Percentiles rank a stretch among this genome's conserved stretches.
Evolutionary conservation across 1,139 yeast genomes (phyloP).

Genomic region (Hyphopichia pseudoburtonii): DNA sequence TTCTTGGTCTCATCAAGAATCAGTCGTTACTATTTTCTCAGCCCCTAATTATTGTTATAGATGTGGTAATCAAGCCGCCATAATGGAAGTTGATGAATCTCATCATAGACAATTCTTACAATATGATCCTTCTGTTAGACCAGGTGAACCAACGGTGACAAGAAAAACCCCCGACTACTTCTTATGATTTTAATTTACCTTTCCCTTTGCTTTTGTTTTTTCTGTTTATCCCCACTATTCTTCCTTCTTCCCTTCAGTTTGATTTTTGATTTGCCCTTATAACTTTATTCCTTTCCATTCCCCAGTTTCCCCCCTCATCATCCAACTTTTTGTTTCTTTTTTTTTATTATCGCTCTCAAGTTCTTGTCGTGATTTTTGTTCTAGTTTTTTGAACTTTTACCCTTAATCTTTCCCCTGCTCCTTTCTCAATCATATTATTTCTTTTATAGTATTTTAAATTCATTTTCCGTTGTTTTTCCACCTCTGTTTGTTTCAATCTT

Average conservation of each 20-base stretch:
- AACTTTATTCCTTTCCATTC: background rate
- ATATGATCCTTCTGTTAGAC: constrained; percentile 92
- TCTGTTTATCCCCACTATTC: constrained; percentile 2
- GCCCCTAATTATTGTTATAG: constrained; percentile 97
- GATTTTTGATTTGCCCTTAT: constrained; percentile 2
- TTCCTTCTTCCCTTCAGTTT: constrained; percentile 3
- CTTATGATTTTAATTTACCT: constrained; percentile 41
- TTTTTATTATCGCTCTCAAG: background rate
- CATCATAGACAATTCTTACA: constrained; percentile 87
- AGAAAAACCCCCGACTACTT: constrained; percentile 95
- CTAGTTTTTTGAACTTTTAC: background rate
- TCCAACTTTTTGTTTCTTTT: background rate
- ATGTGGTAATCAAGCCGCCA: constrained; percentile 99
- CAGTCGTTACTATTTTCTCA: constrained; percentile 96
- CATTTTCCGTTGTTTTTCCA: too few species aligned
- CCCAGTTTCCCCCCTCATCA: background rate
- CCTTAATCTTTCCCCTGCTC: too few species aligned
- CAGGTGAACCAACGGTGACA: constrained; percentile 94
- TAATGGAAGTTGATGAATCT: constrained; percentile 96
- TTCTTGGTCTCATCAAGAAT: constrained; percentile 75
- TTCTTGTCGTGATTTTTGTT: background rate
- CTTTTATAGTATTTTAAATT: too few species aligned
- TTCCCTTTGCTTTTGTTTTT: constrained; percentile 4
- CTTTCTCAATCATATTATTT: too few species aligned
- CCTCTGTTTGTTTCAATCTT: too few species aligned